Percentiles rank a stretch among this genome's conserved stretches.
phyloP scores from a whole-genome alignment of 495 filamentous ascomycete species.

The Neurospora hispaniola region DNA sequence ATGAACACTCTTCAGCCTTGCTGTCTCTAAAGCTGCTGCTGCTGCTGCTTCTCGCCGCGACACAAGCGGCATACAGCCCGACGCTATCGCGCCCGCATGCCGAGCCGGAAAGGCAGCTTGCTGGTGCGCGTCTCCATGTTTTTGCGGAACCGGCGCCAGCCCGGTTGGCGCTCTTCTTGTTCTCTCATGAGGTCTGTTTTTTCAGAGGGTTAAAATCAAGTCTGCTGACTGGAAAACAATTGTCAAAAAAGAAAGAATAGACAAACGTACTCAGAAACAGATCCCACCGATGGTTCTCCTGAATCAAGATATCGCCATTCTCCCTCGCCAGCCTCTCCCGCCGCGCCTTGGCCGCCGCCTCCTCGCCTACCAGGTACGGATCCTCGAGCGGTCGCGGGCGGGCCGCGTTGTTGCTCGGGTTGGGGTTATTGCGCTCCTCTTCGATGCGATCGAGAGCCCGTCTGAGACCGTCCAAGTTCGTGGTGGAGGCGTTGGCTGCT shows the following conservation, averaged over 20 bases:
- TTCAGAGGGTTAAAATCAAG: too few relatives aligned
- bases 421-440: conserved; percentile 16
- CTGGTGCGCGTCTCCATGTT: conserved; percentile 19
- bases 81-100: conserved; percentile 7
- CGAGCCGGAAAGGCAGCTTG: conserved; percentile 26
- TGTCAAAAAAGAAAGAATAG: neutral
- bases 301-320: conserved; percentile 31
- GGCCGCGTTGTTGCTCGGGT: neutral
- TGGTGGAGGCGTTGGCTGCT: conserved; percentile 13
- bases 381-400: conserved; percentile 38
- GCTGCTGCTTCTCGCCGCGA: neutral
- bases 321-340: conserved; percentile 35
- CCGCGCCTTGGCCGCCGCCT: conserved; percentile 33
- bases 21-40: neutral
- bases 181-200: conserved; percentile 34
- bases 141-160: conserved; percentile 34
- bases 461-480: conserved; percentile 14
- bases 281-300: conserved; percentile 40
- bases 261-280: conserved; percentile 33
- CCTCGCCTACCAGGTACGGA: conserved; percentile 42
- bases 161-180: conserved; percentile 35
- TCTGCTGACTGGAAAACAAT: neutral
- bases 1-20: neutral
- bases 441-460: conserved; percentile 24
- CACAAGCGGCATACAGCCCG: neutral